These are phyloP conservation scores for Phytophthora capsici DNA, from an alignment of 352 stramenopile genomes.

Conservation along the genomic window DNA sequence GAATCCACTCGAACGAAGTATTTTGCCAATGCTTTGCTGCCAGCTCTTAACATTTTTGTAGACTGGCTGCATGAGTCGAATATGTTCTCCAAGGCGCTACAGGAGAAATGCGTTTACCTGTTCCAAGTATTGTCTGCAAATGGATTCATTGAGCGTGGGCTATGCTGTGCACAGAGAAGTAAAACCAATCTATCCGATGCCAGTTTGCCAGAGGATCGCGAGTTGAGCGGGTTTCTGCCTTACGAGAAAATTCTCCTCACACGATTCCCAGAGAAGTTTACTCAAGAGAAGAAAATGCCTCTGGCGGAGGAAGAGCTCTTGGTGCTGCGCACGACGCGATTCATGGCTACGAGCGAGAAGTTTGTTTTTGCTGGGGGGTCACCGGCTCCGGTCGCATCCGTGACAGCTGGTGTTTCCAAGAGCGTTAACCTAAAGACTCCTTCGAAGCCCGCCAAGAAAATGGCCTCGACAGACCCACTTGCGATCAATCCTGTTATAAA, in stretches of 20 bases:
- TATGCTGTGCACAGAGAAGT: conserved; percentile 26
- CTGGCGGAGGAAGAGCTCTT: conserved; percentile 29
- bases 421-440: background rate
- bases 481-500: conserved; percentile 16
- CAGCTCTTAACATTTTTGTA: conserved; percentile 45
- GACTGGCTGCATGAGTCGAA: conserved; percentile 43
- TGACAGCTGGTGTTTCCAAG: background rate
- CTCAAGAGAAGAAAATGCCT: conserved; percentile 1
- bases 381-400: background rate
- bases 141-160: conserved; percentile 29
- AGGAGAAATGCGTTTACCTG: conserved; percentile 18
- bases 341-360: conserved; percentile 35
- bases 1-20: conserved; percentile 28
- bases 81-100: conserved; percentile 7
- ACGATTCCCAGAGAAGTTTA: conserved; percentile 11
- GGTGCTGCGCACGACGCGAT: conserved; percentile 23
- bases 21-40: conserved; percentile 47
- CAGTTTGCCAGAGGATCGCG: conserved; percentile 46
- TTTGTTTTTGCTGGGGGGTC: conserved; percentile 22
- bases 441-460: background rate
- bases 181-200: conserved; percentile 15
- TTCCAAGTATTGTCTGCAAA: conserved; percentile 28
- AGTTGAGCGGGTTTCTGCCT: conserved; percentile 52
- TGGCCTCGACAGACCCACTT: conserved; percentile 16
- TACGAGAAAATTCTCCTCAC: conserved; percentile 8